Evolutionary conservation across 306 rosid species (phyloP), one percentile per base, ranked within the genome.

Genomic region (Benincasa hispida): DNA sequence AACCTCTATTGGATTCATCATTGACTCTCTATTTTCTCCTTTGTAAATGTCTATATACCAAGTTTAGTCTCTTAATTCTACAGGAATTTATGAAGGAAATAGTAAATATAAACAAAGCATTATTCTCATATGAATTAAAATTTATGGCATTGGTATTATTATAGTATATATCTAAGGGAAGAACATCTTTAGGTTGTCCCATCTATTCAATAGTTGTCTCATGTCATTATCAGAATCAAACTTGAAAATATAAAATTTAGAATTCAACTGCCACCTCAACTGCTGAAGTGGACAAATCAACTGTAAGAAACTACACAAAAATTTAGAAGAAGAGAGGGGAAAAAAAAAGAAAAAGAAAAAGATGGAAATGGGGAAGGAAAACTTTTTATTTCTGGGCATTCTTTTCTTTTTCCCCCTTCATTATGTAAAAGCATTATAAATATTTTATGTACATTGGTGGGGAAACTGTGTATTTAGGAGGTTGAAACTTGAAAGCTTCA

Each of bases 151-250:
- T 58, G 8, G 56, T 28, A 22, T 47, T n/a, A 32, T 62, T 32
- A 6, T 15, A 6, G 28, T 39, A 41, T 75, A 10, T 75, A 72
- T 72, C 28, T 24, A 51, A 70, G 34, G 45, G 21, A 58, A 63
- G 58, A 59, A 67, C 81, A 76, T 80, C 83, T 59, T 81, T 77
- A 77, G 53, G 95, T 79, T 83, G 83, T 78, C 83, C 86, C 45
- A 80, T 84, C 91, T 74, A 82, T 84, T 85, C 79, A 39, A 72
- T 80, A 73, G 74, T 81, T 79, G 77, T 84, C 87, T 76, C 68
- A 39, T 13, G 87, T 82, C 89, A 77, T 65, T 30, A 72, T 85
- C 87, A 79, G 74, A 61, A 51, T 75, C 69, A 39, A 47, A 59
- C 60, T 72, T 17, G 5, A 65, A 77, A 22, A n/a, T 69, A 75